Evolutionary conservation across 1,284 basidiomycete species (phyloP), one percentile per base, ranked within the genome.

Genomic region (Grifola frondosa): DNA sequence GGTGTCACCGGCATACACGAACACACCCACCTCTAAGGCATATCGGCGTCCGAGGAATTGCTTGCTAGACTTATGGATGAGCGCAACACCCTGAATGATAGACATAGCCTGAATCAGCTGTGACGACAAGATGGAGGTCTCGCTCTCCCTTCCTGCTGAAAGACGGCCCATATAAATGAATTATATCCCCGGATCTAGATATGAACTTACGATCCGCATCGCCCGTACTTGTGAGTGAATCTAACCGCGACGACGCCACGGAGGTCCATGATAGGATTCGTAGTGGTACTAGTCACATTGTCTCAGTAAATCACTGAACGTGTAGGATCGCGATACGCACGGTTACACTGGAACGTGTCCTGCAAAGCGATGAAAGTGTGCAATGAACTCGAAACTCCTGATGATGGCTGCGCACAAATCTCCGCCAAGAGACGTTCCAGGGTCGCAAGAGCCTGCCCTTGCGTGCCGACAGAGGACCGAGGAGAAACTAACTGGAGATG

Each of bases 11-110:
- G 5, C 9, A 25, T 20, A 31, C 36, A 37, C 36, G 26, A 25
- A 31, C 16, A 28, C 5, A 59, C 75, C 40, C 53, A 88, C 91
- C 74, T 93, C 86, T 17, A 92, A 65, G 13, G 81, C 68, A 61
- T 81, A 80, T 44, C 71, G 75, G 30, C 89, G 76, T 7, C 86
- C 84, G 12, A 91, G 73, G 42, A 75, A 88, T 1, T 61, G 60
- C 60, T 94, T 94, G 50, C 81, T 88, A 1, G 74, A 55, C 10
- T 66, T 56, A 60, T 92, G 90, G 19, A 84, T 75, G 24, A 95
- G 70, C 8, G 75, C 75, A n/a, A 91, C 69, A 3, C 92, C 91
- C 65, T 95, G 91, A 6, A 94, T 68, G 16, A 93, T 68, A 0
- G 75, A 79, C 8, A 93, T 68, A 0, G 79, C 68, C 46, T 79